Percentiles rank a stretch among this genome's conserved stretches.
These are phyloP conservation scores for Stagonosporopsis vannaccii DNA, from an alignment of 2,329 filamentous ascomycete genomes.

Conservation along the genomic window DNA sequence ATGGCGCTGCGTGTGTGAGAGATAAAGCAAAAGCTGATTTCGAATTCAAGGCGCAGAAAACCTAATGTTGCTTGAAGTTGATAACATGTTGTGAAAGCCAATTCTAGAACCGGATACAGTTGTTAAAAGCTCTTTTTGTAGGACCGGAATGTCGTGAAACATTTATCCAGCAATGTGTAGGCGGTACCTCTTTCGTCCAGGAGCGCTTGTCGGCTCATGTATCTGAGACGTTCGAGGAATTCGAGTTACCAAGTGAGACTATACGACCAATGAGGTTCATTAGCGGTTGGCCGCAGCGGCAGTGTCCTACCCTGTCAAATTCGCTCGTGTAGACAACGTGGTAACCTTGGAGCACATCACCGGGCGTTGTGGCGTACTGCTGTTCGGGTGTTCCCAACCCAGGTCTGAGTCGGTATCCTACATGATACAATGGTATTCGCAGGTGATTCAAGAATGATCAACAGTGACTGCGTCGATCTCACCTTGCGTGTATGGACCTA, in stretches of 20 bases:
- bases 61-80: not conserved
- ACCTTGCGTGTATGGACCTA: not conserved
- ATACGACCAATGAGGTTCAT: slow-evolving; percentile 11
- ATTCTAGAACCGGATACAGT: not conserved
- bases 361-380: not conserved
- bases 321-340: slow-evolving; percentile 18
- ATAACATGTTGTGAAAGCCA: not conserved
- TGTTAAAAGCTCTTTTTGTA: not conserved
- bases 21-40: not conserved
- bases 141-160: slow-evolving; percentile 5
- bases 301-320: not conserved
- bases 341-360: slow-evolving; percentile 16
- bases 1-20: not conserved
- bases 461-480: not conserved
- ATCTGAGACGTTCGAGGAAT: slow-evolving; percentile 17
- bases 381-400: not conserved
- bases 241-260: not conserved
- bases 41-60: not conserved
- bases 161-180: not conserved
- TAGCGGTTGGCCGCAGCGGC: slow-evolving; percentile 4
- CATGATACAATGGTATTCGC: not conserved
- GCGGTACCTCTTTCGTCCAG: slow-evolving; percentile 2
- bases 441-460: not conserved
- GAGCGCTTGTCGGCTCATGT: slow-evolving; percentile 8
- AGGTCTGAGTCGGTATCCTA: not conserved